phyloP scores from a whole-genome alignment of 345 rosid species.

The Euphorbia peplus region DNA sequence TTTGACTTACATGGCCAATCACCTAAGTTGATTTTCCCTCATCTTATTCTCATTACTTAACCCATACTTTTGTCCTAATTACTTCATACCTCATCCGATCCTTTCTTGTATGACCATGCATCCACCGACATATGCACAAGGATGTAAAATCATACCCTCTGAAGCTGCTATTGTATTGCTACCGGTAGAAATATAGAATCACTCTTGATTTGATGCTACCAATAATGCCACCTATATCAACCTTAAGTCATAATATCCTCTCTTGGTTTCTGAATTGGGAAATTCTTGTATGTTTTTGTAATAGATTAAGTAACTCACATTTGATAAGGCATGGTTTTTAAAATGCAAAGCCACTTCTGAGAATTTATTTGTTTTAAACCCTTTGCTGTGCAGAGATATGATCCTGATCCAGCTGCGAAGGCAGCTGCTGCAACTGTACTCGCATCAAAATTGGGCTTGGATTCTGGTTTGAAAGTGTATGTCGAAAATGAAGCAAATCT shows the following conservation, averaged over 20 bases:
- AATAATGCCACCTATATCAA: neutral
- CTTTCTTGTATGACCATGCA: too few species aligned
- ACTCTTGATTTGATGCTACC: neutral
- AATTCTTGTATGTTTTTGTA: neutral
- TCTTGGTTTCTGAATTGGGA: neutral
- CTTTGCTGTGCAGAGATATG: slow-evolving; percentile 64
- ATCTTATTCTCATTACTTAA: too few species aligned
- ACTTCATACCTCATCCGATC: too few species aligned
- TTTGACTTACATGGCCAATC: too few species aligned
- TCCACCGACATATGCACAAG: too few species aligned
- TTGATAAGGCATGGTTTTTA: neutral
- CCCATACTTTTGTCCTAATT: too few species aligned
- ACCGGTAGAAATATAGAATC: neutral
- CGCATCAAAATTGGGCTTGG: slow-evolving; percentile 93
- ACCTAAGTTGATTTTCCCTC: too few species aligned
- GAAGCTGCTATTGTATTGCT: neutral
- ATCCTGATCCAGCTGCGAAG: slow-evolving; percentile 96
- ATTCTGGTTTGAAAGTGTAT: slow-evolving; percentile 78
- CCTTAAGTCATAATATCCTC: neutral
- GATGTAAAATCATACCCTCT: too few species aligned
- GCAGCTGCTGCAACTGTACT: slow-evolving; percentile 96
- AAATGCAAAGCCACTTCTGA: neutral
- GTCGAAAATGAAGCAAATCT: slow-evolving; percentile 60
- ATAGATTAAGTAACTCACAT: neutral
- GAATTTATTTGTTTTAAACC: slow-evolving; percentile 1